Base-by-base conservation (phyloP, 345 rosid species). In the Lepidium aucheri region DNA sequence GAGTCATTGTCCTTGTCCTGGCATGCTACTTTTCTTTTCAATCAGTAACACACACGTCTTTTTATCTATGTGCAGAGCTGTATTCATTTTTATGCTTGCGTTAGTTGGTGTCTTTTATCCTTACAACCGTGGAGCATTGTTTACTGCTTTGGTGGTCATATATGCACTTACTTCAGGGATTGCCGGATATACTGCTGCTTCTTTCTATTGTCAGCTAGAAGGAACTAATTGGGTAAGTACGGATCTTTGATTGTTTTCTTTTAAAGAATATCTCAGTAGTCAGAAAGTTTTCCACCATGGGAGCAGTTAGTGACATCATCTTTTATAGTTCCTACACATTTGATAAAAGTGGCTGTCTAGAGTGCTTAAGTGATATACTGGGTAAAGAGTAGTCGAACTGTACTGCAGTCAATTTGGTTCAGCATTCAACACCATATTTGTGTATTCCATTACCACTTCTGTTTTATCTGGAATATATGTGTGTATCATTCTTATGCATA, bases 161-260 rank as follows among this genome's bases (percentile, higher is more conserved):
- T 83, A 83, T 75, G 87, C 87, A 11, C 87, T 83, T 4, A 83
- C 85, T 39, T 81, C 87, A 12, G 85, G 85, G 18, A 79, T 83
- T 67, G 83, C 85, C 0, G 87, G 87, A 40, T 83, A 81, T 55
- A 79, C 81, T 40, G 73, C 87, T 18, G 57, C 87, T 35, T 79
- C 85, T 65, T 81, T 77, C 71, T 83, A 79, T 58, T 77, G 80
- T 30, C 87, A 83, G 46, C 82, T 81, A 18, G 82, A 81, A 83
- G 87, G 83, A 77, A 76, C 61, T 41, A 79, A 79, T 33, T 81
- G 85, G 85, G 87, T 76, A 70, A 32, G 68, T 49, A 50, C 40
- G 1, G 33, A 0, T 14, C 9, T 43, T 16, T 46, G 3, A 2
- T n/a, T 60, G 10, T 35, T 44, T 16, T 16, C 34, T 9, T 16